Percentiles rank a stretch among this genome's conserved stretches.
Evolutionary conservation across 2,329 filamentous ascomycete genomes (phyloP).

Genomic region (Calonectria montana): DNA sequence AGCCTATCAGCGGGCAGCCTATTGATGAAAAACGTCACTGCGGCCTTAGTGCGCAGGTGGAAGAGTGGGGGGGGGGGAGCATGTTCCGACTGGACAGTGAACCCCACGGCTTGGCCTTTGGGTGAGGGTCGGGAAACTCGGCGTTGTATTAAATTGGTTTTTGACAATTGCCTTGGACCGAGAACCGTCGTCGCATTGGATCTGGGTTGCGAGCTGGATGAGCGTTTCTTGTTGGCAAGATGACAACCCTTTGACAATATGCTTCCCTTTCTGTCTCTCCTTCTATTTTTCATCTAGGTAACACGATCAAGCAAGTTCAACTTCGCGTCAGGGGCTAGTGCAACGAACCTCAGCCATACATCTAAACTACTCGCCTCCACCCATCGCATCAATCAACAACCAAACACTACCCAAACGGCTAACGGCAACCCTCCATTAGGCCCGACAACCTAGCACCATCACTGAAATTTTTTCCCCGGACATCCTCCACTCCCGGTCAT

Average conservation of each 20-base stretch:
- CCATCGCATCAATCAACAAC: background rate
- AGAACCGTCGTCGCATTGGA: background rate
- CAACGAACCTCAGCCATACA: background rate
- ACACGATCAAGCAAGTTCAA: background rate
- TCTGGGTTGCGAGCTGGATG: background rate
- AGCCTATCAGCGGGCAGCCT: background rate
- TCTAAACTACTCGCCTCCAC: background rate
- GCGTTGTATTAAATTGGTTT: background rate
- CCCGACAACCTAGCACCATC: background rate
- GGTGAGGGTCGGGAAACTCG: conserved; percentile 7
- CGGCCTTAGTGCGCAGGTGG: background rate
- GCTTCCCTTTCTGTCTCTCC: background rate
- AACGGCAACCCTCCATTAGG: conserved; percentile 6
- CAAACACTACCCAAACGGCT: background rate
- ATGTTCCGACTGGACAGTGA: background rate
- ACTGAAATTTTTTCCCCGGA: background rate
- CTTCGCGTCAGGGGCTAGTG: background rate
- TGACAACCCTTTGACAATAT: background rate
- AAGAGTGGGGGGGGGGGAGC: background rate
- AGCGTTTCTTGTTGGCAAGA: background rate
- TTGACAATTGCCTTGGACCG: background rate
- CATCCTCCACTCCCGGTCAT: conserved; percentile 2
- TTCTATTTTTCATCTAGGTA: background rate
- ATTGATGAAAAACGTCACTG: conserved; percentile 16
- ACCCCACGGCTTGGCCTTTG: background rate